phyloP scores from a whole-genome alignment of 345 rosid genomes.

The Eucalyptus erythrocorys region DNA sequence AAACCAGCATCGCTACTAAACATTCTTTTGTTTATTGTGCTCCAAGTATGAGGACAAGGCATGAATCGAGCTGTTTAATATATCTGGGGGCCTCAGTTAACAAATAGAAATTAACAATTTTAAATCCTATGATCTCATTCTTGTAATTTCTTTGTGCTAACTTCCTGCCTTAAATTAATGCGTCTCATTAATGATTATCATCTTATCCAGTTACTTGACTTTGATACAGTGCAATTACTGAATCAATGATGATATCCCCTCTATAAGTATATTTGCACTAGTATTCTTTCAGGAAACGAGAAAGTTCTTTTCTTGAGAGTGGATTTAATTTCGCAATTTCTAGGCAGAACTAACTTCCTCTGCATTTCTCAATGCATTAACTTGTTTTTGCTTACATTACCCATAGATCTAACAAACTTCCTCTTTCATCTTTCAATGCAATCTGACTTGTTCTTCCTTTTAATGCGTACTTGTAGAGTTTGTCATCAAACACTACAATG shows the following conservation, averaged over 20 bases:
- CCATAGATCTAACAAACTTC: not conserved
- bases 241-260: not conserved
- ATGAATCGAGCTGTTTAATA: not conserved
- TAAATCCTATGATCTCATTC: not conserved
- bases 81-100: not conserved
- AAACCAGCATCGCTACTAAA: not conserved
- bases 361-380: not conserved
- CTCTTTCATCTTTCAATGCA: not conserved
- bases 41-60: not conserved
- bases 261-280: not conserved
- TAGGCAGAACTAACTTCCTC: not conserved
- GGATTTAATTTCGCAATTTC: not conserved
- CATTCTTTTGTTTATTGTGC: not conserved
- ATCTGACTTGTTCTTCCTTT: not conserved
- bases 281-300: not conserved
- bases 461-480: conserved; percentile 3
- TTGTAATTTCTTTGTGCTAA: not conserved
- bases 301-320: not conserved
- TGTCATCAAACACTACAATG: conserved; percentile 27
- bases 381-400: not conserved
- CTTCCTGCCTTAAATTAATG: not conserved
- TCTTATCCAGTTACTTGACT: not conserved
- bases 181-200: not conserved
- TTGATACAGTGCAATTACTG: not conserved
- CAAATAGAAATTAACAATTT: not conserved